Percentiles rank a stretch among this genome's conserved stretches.
phyloP scores from a whole-genome alignment of 306 rosid species.

The Vachellia collinsii region DNA sequence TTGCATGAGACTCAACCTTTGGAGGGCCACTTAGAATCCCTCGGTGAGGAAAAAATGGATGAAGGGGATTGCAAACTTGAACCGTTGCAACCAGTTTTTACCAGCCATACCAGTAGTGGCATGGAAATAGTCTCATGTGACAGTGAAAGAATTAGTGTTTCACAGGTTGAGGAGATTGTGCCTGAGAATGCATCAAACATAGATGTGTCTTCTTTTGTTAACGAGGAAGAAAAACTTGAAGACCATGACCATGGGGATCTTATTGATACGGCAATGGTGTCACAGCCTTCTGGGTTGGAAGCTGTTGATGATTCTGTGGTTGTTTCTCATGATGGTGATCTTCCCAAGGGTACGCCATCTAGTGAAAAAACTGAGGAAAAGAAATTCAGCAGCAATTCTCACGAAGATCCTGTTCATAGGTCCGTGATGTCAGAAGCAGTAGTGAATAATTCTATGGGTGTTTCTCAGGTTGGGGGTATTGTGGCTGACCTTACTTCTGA shows the following conservation, averaged over 20 bases:
- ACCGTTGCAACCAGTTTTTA: conserved; percentile 14
- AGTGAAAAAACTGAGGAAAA: background rate
- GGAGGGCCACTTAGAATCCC: conserved; percentile 29
- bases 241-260: conserved; percentile 10
- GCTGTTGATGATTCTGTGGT: conserved; percentile 20
- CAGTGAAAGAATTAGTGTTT: background rate
- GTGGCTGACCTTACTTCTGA: conserved; percentile 34
- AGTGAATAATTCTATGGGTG: conserved; percentile 26
- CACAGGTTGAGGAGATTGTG: conserved; percentile 10
- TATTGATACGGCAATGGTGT: background rate
- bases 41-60: conserved; percentile 26
- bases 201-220: conserved; percentile 14
- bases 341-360: background rate
- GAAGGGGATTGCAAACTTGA: conserved; percentile 18
- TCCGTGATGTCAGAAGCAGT: background rate
- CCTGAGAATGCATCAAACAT: background rate
- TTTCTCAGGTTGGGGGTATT: conserved; percentile 29
- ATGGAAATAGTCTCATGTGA: conserved; percentile 29
- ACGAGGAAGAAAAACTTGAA: conserved; percentile 4
- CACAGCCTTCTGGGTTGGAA: conserved; percentile 15
- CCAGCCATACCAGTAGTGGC: conserved; percentile 3
- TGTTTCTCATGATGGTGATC: conserved; percentile 32
- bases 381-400: background rate
- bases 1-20: conserved; percentile 30
- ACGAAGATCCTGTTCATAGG: conserved; percentile 10